A percentile compares a stretch with the other conserved stretches of the same genome.
phyloP scores from a whole-genome alignment of 176 grass and related monocot genomes.

The Typha latifolia region DNA sequence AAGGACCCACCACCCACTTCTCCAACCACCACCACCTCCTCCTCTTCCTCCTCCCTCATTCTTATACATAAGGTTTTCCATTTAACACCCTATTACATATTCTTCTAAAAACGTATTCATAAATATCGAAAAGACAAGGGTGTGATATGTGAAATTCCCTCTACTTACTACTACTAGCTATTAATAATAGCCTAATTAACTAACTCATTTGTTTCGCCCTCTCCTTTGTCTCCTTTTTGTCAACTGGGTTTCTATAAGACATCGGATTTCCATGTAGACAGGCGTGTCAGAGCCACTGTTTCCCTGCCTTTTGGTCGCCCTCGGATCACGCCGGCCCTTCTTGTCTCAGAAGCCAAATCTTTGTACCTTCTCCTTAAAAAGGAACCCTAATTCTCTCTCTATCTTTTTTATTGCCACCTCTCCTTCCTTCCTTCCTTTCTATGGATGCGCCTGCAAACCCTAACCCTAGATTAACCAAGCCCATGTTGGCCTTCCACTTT shows the following conservation, averaged over 20 bases:
- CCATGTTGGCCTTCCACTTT: constrained; percentile 75
- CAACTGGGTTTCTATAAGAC: constrained; percentile 47
- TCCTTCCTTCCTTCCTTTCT: constrained; percentile 15
- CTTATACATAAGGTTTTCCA: too few species aligned
- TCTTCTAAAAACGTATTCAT: too few species aligned
- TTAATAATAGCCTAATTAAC: neutral
- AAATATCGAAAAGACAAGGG: too few species aligned
- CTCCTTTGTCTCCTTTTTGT: constrained; percentile 41
- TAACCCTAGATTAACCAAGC: constrained; percentile 56
- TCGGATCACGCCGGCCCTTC: constrained; percentile 22
- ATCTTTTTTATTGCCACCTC: neutral
- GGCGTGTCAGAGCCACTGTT: constrained; percentile 65
- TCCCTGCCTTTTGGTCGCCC: constrained; percentile 4
- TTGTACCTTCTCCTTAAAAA: neutral
- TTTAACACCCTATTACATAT: neutral
- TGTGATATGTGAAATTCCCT: neutral
- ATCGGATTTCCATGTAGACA: constrained; percentile 44
- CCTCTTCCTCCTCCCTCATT: neutral
- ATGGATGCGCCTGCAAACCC: constrained; percentile 36
- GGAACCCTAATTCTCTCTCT: constrained; percentile 4
- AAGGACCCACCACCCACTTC: constrained; percentile 42
- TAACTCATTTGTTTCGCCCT: neutral
- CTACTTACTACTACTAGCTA: neutral
- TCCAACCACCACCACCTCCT: neutral
- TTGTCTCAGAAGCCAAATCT: constrained; percentile 57